Base-by-base conservation (phyloP, 73 alveolate genomes). In the Paramecium sexaurelia region DNA sequence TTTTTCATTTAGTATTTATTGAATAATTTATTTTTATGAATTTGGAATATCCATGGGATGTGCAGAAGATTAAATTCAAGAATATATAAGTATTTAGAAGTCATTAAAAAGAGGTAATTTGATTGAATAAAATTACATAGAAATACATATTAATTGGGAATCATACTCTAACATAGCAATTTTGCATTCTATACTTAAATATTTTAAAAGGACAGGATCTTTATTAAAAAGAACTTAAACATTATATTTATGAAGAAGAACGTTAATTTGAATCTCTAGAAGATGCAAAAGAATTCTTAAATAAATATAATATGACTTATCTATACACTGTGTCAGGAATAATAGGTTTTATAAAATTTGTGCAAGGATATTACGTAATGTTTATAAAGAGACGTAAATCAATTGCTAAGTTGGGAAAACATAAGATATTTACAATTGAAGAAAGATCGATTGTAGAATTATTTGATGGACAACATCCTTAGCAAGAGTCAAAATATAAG, bases 401-500 rank as follows among this genome's bases (percentile, higher is more conserved):
- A 57, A 93, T 91, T 0, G 96, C 95, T 17, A 91, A 55, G 37
- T 51, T 93, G 13, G 92, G 95, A 33, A 93, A 84, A 33, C 94
- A 93, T 27, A 57, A 69, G 35, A 55, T 93, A 6, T 93, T 84
- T 57, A 55, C 61, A 27, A 73, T 93, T 51, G 67, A 93, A n/a
- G 43, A 67, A 27, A 61, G 95, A 13, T 56, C 55, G n/a, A 33
- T 91, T 55, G 56, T 91, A 13, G 89, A 91, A 55, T 47, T 91
- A 22, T 91, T 93, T 56, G 91, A 86, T 36, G 93, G 91, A 19
- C 82, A 57, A 8, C 24, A 75, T 20, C 22, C 88, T 7, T 40
- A 90, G n/a, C 92, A 82, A 13, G 99, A 96, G 57, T 92, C 57
- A 40, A 90, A 87, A 51, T 95, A 93, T 82, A 86, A 87, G 55